Conservation (phyloP, 441 rosid genomes). For the Theobroma grandiflorum region DNA sequence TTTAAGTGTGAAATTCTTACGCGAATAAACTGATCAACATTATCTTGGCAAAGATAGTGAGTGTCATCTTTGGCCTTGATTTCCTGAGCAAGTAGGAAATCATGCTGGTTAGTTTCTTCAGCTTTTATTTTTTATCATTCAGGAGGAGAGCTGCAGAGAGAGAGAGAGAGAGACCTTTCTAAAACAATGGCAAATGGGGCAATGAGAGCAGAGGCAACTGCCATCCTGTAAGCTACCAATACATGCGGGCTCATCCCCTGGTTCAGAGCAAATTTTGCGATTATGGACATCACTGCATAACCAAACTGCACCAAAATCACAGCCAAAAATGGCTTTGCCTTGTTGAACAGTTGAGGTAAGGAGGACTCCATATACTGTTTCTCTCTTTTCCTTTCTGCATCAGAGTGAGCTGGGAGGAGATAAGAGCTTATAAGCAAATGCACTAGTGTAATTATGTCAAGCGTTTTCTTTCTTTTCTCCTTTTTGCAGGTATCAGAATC, state of each 20-base stretch:
- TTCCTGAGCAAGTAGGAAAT: constrained; percentile 17
- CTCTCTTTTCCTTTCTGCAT: not conserved
- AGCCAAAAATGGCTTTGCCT: constrained; percentile 18
- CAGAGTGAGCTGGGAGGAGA: not conserved
- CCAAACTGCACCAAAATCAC: constrained; percentile 20
- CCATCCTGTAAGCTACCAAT: constrained; percentile 23
- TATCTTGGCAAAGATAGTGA: not conserved
- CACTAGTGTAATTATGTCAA: not conserved
- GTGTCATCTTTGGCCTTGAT: constrained; percentile 30
- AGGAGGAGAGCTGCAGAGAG: not conserved
- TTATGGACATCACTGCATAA: constrained; percentile 12
- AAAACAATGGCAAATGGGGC: constrained; percentile 25
- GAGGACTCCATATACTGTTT: constrained; percentile 11
- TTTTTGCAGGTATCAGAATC: not conserved
- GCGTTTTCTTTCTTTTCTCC: not conserved
- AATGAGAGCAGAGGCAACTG: constrained; percentile 11
- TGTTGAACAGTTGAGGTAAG: not conserved
- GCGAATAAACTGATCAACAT: constrained; percentile 21
- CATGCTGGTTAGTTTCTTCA: not conserved
- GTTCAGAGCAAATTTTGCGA: constrained; percentile 16
- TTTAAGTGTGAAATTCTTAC: not conserved
- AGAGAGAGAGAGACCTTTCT: constrained; percentile 24
- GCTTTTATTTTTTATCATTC: too few species aligned
- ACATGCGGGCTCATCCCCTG: constrained; percentile 30
- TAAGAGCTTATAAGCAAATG: not conserved